Percentiles rank a stretch among this genome's conserved stretches.
phyloP scores from a whole-genome alignment of 768 basidiomycete genomes.

The Russula dissimulans region DNA sequence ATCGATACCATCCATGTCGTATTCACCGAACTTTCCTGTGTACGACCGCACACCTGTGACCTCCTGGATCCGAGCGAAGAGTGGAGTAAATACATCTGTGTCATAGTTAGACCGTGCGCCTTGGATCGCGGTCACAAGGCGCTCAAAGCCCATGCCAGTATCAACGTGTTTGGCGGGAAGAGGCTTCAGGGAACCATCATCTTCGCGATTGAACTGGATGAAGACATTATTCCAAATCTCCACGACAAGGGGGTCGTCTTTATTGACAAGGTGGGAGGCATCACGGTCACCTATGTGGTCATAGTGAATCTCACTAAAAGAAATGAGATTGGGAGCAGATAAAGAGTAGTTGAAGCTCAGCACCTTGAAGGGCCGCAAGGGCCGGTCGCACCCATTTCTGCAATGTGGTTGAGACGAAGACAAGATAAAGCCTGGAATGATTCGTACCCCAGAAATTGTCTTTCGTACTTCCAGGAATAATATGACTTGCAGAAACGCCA shows the following conservation, averaged over 20 bases:
- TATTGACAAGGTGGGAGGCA: conserved; percentile 86
- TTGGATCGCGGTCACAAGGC: conserved; percentile 89
- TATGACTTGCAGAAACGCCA: conserved; percentile 82
- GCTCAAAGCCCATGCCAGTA: conserved; percentile 99
- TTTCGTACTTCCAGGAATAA: conserved; percentile 89
- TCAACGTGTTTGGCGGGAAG: conserved; percentile 95
- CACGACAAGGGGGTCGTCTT: conserved; percentile 93
- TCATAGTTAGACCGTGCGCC: conserved; percentile 94
- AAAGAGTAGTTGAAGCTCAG: neutral
- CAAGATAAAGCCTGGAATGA: neutral
- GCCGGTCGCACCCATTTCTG: conserved; percentile 98
- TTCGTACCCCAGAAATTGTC: conserved; percentile 97
- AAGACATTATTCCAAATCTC: conserved; percentile 99
- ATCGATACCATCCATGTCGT: conserved; percentile 92
- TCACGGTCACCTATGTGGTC: conserved; percentile 98
- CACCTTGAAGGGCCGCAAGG: conserved; percentile 98
- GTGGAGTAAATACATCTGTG: conserved; percentile 88
- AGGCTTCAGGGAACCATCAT: conserved; percentile 65
- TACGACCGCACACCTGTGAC: conserved; percentile 85
- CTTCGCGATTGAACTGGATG: conserved; percentile 96
- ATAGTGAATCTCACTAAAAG: conserved; percentile 81
- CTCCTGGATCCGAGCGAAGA: conserved; percentile 81
- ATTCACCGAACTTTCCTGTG: conserved; percentile 84
- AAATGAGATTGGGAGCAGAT: neutral
- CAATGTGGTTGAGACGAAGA: neutral